Evolutionary conservation across 2,329 filamentous ascomycete species (phyloP), one percentile per base, ranked within the genome.

Genomic region (Pestalotiopsis sp.): DNA sequence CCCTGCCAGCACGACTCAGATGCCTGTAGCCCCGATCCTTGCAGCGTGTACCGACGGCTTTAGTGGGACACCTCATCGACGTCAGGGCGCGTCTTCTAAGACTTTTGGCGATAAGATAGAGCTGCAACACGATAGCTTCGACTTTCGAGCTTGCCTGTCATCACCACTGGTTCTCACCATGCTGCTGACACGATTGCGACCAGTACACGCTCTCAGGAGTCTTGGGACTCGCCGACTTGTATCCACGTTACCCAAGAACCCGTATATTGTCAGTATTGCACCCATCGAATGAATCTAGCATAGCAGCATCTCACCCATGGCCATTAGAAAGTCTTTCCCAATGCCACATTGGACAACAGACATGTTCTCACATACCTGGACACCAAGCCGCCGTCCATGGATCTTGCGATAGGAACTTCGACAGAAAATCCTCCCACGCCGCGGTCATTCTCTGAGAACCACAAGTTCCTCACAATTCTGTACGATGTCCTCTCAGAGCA

Each of bases 311-410:
- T 74, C 74, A 45, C 71, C 62, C 49, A 36, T 12, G 57, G 23
- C 13, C 68, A 36, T 5, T 67, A 91, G 89, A 90, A 89, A 84
- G 84, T 87, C 67, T 88, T 89, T 73, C 84, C 85, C 31, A 81
- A 85, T 69, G 80, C 84, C 1, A 74, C 81, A 7, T 76, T 82
- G 1, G 81, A 84, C 1, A 80, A 82, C 52, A 80, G 80, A 1
- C 84, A 90, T 75, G 80, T 90, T 39, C 84, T 92, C 38, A 87
- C 87, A 57, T 87, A 89, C 71, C 87, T 92, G 69, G 83, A 88
- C 49, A 86, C 85, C 52, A 78, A 83, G 14, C 89, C 89, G 2
- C 89, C 90, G 0, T 86, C 81, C 4, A 76, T 81, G 5, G 76
- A 78, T 36, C 80, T 92, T 23, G 84, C 89, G 14, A 87, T 92